These are phyloP conservation scores for Phaeoacremonium minimum DNA, from an alignment of 2,329 filamentous ascomycete genomes.

Conservation along the genomic window DNA sequence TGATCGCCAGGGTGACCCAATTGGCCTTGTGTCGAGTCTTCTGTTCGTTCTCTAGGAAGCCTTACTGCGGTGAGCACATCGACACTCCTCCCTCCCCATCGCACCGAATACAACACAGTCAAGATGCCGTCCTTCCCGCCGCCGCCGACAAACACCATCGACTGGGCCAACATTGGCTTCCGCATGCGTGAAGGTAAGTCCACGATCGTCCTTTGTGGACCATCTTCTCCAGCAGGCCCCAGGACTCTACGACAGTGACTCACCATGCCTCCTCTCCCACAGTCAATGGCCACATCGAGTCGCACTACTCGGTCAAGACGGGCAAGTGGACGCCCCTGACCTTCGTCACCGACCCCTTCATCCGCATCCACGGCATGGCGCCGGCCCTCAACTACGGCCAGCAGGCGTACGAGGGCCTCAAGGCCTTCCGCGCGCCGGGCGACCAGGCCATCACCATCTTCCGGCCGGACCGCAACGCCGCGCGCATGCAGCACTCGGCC, in stretches of 20 bases:
- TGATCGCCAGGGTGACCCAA: no score
- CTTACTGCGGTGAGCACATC: background rate
- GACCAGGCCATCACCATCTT: slow-evolving; percentile 76
- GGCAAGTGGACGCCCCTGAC: slow-evolving; percentile 72
- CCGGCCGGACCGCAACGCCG: slow-evolving; percentile 80
- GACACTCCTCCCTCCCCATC: background rate
- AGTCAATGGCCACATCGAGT: slow-evolving; percentile 95
- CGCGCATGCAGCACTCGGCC: slow-evolving; percentile 79
- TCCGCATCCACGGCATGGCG: slow-evolving; percentile 91
- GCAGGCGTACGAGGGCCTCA: slow-evolving; percentile 97
- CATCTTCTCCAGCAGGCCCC: no score
- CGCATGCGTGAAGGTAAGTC: slow-evolving; percentile 76
- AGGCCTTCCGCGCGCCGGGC: slow-evolving; percentile 79
- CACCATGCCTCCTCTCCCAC: slow-evolving; percentile 5
- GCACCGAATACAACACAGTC: background rate
- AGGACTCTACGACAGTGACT: no score
- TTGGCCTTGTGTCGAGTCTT: no score
- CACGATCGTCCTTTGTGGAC: slow-evolving; percentile 1
- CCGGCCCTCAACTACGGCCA: slow-evolving; percentile 95
- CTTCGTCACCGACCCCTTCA: slow-evolving; percentile 78
- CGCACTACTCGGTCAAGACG: slow-evolving; percentile 70
- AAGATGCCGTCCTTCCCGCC: slow-evolving; percentile 65
- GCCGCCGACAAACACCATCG: slow-evolving; percentile 74
- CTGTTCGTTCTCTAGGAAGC: no score
- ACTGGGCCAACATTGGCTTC: slow-evolving; percentile 94